Conservation (phyloP, 2,329 filamentous ascomycete species). For the Beauveria sp. region DNA sequence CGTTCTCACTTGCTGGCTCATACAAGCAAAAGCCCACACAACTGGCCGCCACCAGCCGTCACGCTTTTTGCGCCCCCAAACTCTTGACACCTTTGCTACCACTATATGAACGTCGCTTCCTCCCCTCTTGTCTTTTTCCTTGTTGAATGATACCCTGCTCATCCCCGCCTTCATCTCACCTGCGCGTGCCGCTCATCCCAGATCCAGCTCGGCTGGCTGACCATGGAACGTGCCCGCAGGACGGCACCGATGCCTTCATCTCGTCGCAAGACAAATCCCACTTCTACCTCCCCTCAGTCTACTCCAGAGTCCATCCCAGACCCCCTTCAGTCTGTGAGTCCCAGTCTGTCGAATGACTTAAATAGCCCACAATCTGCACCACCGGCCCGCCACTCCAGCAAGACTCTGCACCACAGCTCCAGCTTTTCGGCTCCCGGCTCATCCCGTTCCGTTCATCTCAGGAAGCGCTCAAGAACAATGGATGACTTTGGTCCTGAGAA, state of each 20-base stretch:
- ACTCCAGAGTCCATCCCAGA: conserved; percentile 25
- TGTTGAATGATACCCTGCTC: conserved; percentile 4
- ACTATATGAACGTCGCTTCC: neutral
- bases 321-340: conserved; percentile 24
- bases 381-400: conserved; percentile 26
- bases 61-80: neutral
- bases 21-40: conserved; percentile 11
- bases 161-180: neutral
- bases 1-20: conserved; percentile 13
- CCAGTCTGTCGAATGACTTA: conserved; percentile 25
- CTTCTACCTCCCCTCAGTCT: conserved; percentile 28
- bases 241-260: conserved; percentile 17
- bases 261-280: conserved; percentile 25
- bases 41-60: neutral
- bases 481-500: conserved; percentile 25
- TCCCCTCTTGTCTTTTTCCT: neutral
- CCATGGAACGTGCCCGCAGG: conserved; percentile 31
- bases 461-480: conserved; percentile 37
- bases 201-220: conserved; percentile 9
- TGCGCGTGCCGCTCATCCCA: conserved; percentile 5
- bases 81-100: neutral
- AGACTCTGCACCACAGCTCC: conserved; percentile 28
- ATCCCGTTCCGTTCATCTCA: conserved; percentile 24
- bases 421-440: conserved; percentile 29
- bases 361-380: conserved; percentile 25